phyloP scores from a whole-genome alignment of 768 basidiomycete species.

The Termitomyces sp. region DNA sequence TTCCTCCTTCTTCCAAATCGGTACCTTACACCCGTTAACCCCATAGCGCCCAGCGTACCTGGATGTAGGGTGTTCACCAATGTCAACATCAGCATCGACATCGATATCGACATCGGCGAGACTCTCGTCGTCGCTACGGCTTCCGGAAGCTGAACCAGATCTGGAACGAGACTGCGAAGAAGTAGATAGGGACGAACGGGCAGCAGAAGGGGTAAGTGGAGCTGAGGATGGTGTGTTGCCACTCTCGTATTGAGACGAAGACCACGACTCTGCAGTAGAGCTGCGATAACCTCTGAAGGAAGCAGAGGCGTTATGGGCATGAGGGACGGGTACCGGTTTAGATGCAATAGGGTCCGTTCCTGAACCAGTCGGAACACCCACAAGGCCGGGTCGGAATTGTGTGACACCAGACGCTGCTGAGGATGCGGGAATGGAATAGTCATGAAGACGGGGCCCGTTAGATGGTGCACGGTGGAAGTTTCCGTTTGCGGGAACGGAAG shows the following conservation, averaged over 20 bases:
- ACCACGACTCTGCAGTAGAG: slow-evolving; percentile 25
- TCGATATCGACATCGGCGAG: slow-evolving; percentile 27
- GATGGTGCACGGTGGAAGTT: slow-evolving; percentile 23
- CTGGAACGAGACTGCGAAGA: slow-evolving; percentile 25
- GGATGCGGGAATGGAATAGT: slow-evolving; percentile 47
- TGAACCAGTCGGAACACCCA: slow-evolving; percentile 27
- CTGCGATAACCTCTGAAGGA: slow-evolving; percentile 19
- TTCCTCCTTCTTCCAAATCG: slow-evolving; percentile 35
- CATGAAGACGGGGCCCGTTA: slow-evolving; percentile 57
- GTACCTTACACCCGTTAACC: slow-evolving; percentile 16
- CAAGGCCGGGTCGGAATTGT: slow-evolving; percentile 55
- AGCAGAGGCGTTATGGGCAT: not conserved
- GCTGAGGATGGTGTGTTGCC: slow-evolving; percentile 16
- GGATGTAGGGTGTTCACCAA: slow-evolving; percentile 15
- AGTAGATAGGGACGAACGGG: slow-evolving; percentile 44
- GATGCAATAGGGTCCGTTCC: slow-evolving; percentile 18
- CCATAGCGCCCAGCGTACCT: slow-evolving; percentile 15
- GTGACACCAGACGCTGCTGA: slow-evolving; percentile 34
- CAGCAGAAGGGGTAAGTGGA: slow-evolving; percentile 20
- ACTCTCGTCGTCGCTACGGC: slow-evolving; percentile 25
- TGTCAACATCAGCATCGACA: slow-evolving; percentile 21
- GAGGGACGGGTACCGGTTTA: slow-evolving; percentile 28
- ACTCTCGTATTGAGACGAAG: slow-evolving; percentile 19
- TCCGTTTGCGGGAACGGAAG: slow-evolving; percentile 43
- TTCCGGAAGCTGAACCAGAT: slow-evolving; percentile 26